Evolutionary conservation across 2,329 filamentous ascomycete genomes (phyloP).

Genomic region (Dryadomyces quercus-mongolicae): DNA sequence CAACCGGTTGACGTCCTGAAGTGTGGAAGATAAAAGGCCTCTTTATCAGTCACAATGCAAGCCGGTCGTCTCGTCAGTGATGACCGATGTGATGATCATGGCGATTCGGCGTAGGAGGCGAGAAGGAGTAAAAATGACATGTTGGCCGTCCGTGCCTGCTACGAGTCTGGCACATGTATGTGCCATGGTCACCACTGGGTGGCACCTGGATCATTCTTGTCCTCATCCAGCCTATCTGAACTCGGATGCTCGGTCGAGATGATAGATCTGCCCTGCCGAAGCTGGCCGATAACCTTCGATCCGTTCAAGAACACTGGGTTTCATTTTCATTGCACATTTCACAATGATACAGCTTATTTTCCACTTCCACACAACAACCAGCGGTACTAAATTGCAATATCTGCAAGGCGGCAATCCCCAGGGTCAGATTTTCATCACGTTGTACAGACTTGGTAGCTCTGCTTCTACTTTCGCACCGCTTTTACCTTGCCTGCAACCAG

Average conservation of each 20-base stretch:
- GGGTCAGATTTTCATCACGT: slow-evolving; percentile 16
- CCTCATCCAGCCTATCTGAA: no score
- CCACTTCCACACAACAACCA: slow-evolving; percentile 9
- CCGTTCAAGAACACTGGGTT: no score
- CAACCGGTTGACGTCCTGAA: slow-evolving; percentile 14
- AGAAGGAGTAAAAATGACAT: background rate
- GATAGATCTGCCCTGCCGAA: no score
- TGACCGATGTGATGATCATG: slow-evolving; percentile 16
- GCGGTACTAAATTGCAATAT: slow-evolving; percentile 18
- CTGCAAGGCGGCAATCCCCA: no score
- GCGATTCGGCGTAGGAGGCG: background rate
- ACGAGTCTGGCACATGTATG: no score
- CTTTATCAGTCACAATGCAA: slow-evolving; percentile 1
- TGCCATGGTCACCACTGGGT: no score
- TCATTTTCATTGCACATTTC: background rate
- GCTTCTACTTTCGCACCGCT: slow-evolving; percentile 13
- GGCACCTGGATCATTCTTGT: no score
- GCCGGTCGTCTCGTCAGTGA: slow-evolving; percentile 6
- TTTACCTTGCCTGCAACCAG: slow-evolving; percentile 7
- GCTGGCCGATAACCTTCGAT: no score
- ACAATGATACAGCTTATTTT: background rate
- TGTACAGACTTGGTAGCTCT: slow-evolving; percentile 18
- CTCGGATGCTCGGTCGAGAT: no score
- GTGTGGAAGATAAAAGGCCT: slow-evolving; percentile 12
- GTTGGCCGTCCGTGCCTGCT: no score